Percentiles rank a stretch among this genome's conserved stretches.
These are phyloP conservation scores for Sugiyamaella americana DNA, from an alignment of 805 yeast genomes.

Conservation along the genomic window DNA sequence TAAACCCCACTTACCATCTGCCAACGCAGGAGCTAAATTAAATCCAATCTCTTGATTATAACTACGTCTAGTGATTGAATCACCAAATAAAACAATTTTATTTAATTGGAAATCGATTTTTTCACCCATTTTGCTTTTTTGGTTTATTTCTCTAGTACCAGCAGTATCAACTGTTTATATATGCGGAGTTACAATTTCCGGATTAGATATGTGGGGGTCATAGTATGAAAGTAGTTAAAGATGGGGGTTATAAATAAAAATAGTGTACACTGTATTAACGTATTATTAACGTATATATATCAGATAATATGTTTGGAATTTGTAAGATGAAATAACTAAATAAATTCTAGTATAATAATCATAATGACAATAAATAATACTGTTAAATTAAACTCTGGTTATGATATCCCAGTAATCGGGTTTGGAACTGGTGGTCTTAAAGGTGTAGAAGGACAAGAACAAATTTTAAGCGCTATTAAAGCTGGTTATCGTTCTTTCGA, in stretches of 20 bases:
- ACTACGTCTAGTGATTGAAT: slow-evolving; percentile 59
- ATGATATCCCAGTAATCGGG: slow-evolving; percentile 47
- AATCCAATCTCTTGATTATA: slow-evolving; percentile 39
- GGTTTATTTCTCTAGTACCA: no score
- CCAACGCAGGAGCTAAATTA: slow-evolving; percentile 46
- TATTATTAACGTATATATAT: no score
- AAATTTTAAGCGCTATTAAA: slow-evolving; percentile 35
- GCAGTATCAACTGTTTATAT: no score
- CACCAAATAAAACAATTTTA: slow-evolving; percentile 61
- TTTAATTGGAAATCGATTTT: slow-evolving; percentile 14
- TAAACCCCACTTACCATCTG: slow-evolving; percentile 35
- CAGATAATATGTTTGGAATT: no score
- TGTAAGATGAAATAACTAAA: no score
- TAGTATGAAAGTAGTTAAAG: no score
- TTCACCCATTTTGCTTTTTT: no score
- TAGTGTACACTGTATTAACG: no score
- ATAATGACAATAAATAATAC: not conserved
- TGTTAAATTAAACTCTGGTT: slow-evolving; percentile 37
- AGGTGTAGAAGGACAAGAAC: slow-evolving; percentile 18
- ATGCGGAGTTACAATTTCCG: no score
- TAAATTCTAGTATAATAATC: no score
- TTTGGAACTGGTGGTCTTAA: slow-evolving; percentile 46
- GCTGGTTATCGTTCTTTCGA: slow-evolving; percentile 61
- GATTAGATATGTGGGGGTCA: no score
- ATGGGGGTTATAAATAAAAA: no score